Percentiles rank a stretch among this genome's conserved stretches.
Evolutionary conservation across 768 basidiomycete genomes (phyloP).

Genomic region (Pisolithus microcarpus): DNA sequence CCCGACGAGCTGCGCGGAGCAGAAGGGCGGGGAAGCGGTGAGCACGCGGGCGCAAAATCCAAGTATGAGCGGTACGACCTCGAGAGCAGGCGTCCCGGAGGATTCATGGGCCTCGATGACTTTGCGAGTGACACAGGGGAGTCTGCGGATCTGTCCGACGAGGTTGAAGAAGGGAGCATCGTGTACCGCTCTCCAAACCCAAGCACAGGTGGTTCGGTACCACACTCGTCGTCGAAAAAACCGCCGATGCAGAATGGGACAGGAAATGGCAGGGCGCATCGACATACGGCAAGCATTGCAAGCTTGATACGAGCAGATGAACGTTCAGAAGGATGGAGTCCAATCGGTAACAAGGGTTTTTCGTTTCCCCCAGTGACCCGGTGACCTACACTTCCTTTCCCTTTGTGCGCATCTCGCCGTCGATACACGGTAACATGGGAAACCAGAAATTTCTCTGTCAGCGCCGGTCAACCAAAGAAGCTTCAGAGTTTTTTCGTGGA

Average conservation of each 20-base stretch:
- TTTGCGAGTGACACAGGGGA: constrained; percentile 34
- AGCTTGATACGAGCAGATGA: constrained; percentile 75
- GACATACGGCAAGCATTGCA: constrained; percentile 79
- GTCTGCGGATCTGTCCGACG: constrained; percentile 55
- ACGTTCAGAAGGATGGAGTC: constrained; percentile 75
- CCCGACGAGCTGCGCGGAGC: constrained; percentile 68
- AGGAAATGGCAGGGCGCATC: constrained; percentile 42
- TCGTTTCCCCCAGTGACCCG: constrained; percentile 37
- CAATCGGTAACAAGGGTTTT: constrained; percentile 51
- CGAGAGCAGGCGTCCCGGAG: constrained; percentile 38
- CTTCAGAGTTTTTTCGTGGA: no score
- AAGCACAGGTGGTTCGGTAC: constrained; percentile 1
- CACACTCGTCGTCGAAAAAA: constrained; percentile 12
- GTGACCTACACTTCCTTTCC: constrained; percentile 3
- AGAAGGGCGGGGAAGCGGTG: constrained; percentile 32
- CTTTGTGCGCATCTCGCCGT: no score
- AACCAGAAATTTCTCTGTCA: no score
- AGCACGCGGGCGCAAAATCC: constrained; percentile 18
- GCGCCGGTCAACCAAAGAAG: no score
- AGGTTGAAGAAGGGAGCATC: constrained; percentile 55
- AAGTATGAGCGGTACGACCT: constrained; percentile 79
- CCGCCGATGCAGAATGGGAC: constrained; percentile 10
- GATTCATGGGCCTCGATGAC: constrained; percentile 23
- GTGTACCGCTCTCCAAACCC: constrained; percentile 61
- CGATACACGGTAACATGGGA: no score